These are phyloP conservation scores for Biancaea sappan DNA, from an alignment of 306 rosid genomes.

Conservation along the genomic window DNA sequence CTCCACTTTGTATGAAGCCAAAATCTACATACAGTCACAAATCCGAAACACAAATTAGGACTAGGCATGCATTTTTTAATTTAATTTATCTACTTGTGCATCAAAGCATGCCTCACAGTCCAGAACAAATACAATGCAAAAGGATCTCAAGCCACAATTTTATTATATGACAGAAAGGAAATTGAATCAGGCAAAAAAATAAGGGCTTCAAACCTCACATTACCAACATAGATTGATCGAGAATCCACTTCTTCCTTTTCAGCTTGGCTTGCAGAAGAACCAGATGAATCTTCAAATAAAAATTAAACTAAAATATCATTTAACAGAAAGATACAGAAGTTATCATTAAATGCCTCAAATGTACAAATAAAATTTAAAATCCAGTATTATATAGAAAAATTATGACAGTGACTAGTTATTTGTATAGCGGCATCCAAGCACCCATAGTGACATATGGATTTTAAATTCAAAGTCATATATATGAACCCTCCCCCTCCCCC, in stretches of 20 bases:
- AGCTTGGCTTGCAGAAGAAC: constrained; percentile 82
- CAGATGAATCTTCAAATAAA: constrained; percentile 65
- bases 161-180: not conserved
- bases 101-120: not conserved
- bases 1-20: not conserved
- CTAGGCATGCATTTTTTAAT: not conserved
- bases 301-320: constrained; percentile 31
- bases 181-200: not conserved
- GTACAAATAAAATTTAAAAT: not conserved
- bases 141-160: not conserved
- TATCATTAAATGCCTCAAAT: constrained; percentile 16
- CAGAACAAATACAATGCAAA: constrained; percentile 10
- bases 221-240: constrained; percentile 97
- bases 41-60: not conserved
- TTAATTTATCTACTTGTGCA: not conserved
- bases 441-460: not conserved
- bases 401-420: not conserved
- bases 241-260: constrained; percentile 99
- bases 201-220: constrained; percentile 68
- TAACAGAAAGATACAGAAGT: not conserved
- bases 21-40: constrained; percentile 12
- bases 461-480: not conserved
- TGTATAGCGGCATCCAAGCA: not conserved
- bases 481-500: too few relatives aligned
- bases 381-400: not conserved